Evolutionary conservation across 2,329 filamentous ascomycete genomes (phyloP).

Genomic region (Rhinocladiella mackenziei): DNA sequence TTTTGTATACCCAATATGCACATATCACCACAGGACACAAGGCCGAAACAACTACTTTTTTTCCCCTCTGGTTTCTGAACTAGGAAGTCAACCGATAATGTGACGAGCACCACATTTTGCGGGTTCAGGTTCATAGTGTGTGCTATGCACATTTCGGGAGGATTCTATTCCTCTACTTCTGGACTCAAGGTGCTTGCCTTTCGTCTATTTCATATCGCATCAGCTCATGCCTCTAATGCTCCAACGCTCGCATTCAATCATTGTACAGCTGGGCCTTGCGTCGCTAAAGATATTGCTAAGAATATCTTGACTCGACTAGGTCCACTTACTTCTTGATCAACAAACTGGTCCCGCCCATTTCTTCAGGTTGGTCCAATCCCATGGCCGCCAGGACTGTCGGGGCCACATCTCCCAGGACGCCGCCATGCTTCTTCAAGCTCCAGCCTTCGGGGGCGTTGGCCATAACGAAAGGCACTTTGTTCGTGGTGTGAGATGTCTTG

Average conservation of each 20-base stretch:
- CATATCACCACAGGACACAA: no score
- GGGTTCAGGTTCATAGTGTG: not conserved
- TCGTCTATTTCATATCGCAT: slow-evolving; percentile 27
- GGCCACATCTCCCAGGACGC: slow-evolving; percentile 94
- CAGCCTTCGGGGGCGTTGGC: slow-evolving; percentile 89
- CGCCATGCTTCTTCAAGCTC: slow-evolving; percentile 76
- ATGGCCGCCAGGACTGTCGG: slow-evolving; percentile 89
- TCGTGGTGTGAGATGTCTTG: slow-evolving; percentile 97
- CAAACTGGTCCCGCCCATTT: slow-evolving; percentile 86
- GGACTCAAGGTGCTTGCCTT: slow-evolving; percentile 21
- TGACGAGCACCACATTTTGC: not conserved
- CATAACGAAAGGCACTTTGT: slow-evolving; percentile 98
- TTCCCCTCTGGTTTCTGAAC: no score
- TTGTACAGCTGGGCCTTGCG: slow-evolving; percentile 8
- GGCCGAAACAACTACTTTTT: no score
- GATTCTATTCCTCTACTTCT: slow-evolving; percentile 18
- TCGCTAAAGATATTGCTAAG: slow-evolving; percentile 19
- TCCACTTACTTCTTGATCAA: slow-evolving; percentile 61
- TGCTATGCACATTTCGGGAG: not conserved
- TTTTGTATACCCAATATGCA: no score
- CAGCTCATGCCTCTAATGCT: slow-evolving; percentile 23
- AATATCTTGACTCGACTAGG: slow-evolving; percentile 9
- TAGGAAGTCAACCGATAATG: no score
- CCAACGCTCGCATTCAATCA: slow-evolving; percentile 14
- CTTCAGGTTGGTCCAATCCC: slow-evolving; percentile 83